Evolutionary conservation across 2,329 filamentous ascomycete genomes (phyloP).

Genomic region (Plectosphaerella plurivora): DNA sequence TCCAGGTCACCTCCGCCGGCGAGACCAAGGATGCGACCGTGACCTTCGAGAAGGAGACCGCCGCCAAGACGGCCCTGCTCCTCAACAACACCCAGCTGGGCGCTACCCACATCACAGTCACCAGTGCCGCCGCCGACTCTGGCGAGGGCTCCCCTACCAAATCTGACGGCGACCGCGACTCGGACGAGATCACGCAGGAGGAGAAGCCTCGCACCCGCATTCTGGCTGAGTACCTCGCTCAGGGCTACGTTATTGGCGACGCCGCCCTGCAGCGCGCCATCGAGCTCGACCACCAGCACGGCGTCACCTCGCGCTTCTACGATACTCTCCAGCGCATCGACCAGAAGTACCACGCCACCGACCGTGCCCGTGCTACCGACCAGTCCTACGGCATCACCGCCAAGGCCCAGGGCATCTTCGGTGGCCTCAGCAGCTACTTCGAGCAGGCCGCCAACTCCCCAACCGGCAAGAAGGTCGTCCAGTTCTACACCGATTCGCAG

Average conservation of each 20-base stretch:
- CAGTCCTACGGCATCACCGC: conserved; percentile 76
- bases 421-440: conserved; percentile 80
- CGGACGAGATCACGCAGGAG: conserved; percentile 79
- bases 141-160: conserved; percentile 47
- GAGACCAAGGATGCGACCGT: conserved; percentile 82
- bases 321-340: conserved; percentile 73
- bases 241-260: conserved; percentile 81
- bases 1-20: conserved; percentile 68
- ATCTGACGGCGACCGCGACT: conserved; percentile 52
- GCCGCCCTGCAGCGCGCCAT: conserved; percentile 77
- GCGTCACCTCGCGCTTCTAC: conserved; percentile 77
- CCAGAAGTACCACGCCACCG: conserved; percentile 78
- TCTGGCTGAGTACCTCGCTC: conserved; percentile 91
- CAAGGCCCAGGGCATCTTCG: conserved; percentile 60
- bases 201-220: conserved; percentile 95
- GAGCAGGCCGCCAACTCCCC: conserved; percentile 87
- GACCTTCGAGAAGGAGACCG: conserved; percentile 93
- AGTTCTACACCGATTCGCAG: conserved; percentile 80
- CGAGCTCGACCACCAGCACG: conserved; percentile 84
- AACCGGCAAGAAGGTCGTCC: conserved; percentile 80
- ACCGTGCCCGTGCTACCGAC: conserved; percentile 81
- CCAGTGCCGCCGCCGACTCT: conserved; percentile 61
- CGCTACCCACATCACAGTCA: conserved; percentile 73
- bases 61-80: conserved; percentile 92
- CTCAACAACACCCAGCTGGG: conserved; percentile 96